Conservation (phyloP, 441 rosid species). For the Populus trichocarpa region DNA sequence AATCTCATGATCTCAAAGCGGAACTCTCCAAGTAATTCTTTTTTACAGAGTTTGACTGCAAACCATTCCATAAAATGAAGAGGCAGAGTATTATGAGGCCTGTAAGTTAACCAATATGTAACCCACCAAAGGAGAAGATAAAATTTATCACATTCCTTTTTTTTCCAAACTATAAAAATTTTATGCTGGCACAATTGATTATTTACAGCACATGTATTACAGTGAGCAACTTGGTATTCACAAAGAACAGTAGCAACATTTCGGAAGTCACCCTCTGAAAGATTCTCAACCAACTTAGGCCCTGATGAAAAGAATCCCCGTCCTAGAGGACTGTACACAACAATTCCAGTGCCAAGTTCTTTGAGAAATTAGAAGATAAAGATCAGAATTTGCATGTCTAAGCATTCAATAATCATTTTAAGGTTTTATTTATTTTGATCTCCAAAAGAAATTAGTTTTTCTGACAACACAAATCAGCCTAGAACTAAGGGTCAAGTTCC, state of each 20-base stretch:
- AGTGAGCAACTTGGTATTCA: background rate
- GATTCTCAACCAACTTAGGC: slow-evolving; percentile 22
- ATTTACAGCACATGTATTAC: too few species aligned
- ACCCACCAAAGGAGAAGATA: background rate
- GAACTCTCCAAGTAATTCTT: too few species aligned
- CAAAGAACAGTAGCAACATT: slow-evolving; percentile 19
- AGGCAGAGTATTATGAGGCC: background rate
- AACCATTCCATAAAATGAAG: too few species aligned
- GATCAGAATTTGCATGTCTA: background rate
- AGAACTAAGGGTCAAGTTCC: too few species aligned
- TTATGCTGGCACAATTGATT: too few species aligned
- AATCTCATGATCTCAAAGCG: background rate
- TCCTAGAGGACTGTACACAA: slow-evolving; percentile 26
- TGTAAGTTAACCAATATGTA: background rate
- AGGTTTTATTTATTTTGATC: too few species aligned
- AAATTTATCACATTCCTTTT: too few species aligned
- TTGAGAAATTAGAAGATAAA: slow-evolving; percentile 11
- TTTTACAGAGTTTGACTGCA: too few species aligned
- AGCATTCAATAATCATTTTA: background rate
- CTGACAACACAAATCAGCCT: background rate
- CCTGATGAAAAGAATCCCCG: slow-evolving; percentile 35
- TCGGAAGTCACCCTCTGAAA: slow-evolving; percentile 28
- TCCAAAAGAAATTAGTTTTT: too few species aligned
- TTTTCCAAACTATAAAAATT: too few species aligned
- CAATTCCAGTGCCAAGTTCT: slow-evolving; percentile 39